Percentiles rank a stretch among this genome's conserved stretches.
phyloP scores from a whole-genome alignment of 352 stramenopile species.

The Globisporangium nunn region DNA sequence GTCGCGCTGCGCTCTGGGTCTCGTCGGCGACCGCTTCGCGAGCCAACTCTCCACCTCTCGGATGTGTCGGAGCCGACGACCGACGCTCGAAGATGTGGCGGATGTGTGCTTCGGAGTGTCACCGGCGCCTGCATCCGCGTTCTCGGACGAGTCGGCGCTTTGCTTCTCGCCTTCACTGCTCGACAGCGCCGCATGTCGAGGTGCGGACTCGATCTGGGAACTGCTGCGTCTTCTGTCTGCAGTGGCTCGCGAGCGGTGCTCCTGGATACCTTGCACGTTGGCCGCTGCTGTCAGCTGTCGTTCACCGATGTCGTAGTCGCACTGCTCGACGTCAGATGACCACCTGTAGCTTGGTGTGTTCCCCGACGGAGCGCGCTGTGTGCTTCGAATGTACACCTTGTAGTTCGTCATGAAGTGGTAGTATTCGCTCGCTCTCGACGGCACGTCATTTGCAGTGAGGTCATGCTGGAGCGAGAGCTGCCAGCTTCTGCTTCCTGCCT shows the following conservation, averaged over 20 bases:
- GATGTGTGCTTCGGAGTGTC: not conserved
- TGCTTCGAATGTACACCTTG: conserved; percentile 30
- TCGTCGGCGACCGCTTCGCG: conserved; percentile 15
- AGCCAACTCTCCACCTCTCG: conserved; percentile 37
- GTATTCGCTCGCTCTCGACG: conserved; percentile 39
- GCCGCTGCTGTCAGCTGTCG: not conserved
- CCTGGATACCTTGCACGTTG: not conserved
- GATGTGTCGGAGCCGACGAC: conserved; percentile 9
- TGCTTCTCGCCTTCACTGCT: not conserved
- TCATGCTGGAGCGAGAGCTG: conserved; percentile 27
- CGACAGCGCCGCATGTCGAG: not conserved
- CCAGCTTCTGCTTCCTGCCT: conserved; percentile 20
- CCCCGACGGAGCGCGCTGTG: not conserved
- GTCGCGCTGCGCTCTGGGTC: not conserved
- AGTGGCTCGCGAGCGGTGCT: not conserved
- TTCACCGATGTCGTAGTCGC: conserved; percentile 3
- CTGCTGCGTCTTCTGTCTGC: not conserved
- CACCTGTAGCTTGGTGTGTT: not conserved
- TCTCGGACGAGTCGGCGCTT: not conserved
- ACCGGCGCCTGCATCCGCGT: not conserved
- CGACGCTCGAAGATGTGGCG: not conserved
- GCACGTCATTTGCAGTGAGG: conserved; percentile 26
- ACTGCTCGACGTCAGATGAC: not conserved
- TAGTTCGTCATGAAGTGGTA: conserved; percentile 56
- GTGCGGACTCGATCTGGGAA: not conserved